A percentile compares a stretch with the other conserved stretches of the same genome.
phyloP scores from a whole-genome alignment of 2,329 filamentous ascomycete genomes.

The Delphinella strobiligena region DNA sequence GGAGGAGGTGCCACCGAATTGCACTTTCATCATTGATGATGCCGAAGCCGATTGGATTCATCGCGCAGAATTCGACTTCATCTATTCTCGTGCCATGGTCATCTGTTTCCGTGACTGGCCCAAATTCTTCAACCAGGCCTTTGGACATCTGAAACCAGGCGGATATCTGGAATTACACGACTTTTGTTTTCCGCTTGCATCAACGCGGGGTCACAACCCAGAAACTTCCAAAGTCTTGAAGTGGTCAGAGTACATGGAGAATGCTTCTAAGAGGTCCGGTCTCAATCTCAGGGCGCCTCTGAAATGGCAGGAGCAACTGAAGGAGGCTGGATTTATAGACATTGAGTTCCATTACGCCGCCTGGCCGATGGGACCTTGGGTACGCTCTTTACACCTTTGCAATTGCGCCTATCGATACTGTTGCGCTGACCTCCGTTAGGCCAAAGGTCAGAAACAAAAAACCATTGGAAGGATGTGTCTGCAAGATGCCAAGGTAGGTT shows the following conservation, averaged over 20 bases:
- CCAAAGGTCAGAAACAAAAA: not conserved
- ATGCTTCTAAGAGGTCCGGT: not conserved
- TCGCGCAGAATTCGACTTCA: not conserved
- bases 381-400: too few relatives aligned
- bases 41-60: not conserved
- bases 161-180: not conserved
- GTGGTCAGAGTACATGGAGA: not conserved
- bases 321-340: not conserved
- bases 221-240: not conserved
- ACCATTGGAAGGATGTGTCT: not conserved
- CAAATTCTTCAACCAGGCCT: not conserved
- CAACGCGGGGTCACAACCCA: not conserved
- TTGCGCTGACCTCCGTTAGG: too few relatives aligned
- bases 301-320: not conserved
- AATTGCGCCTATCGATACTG: too few relatives aligned
- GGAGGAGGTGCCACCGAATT: not conserved
- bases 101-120: not conserved
- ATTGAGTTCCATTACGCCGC: not conserved
- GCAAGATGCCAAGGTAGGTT: not conserved
- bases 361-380: not conserved
- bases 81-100: not conserved
- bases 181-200: not conserved
- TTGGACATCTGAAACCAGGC: not conserved
- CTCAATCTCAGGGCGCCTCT: not conserved
- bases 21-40: not conserved